phyloP scores from a whole-genome alignment of 2,329 filamentous ascomycete species.

The Fusarium sp. region DNA sequence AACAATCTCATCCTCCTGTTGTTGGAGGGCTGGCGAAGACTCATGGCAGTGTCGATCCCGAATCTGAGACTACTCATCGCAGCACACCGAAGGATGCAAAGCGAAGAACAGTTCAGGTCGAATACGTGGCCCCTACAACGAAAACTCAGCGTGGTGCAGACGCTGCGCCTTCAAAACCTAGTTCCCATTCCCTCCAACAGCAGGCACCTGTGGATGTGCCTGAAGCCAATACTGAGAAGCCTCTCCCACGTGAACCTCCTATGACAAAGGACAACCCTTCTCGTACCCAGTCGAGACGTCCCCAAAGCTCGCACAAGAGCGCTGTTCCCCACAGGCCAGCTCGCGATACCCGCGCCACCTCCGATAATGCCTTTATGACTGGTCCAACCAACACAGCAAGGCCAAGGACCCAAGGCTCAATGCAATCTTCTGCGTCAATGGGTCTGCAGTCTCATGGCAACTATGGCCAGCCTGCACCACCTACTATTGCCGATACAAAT shows the following conservation, averaged over 20 bases:
- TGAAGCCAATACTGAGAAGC: slow-evolving; percentile 62
- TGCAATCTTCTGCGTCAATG: slow-evolving; percentile 76
- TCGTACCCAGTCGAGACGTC: slow-evolving; percentile 56
- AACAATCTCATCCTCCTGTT: slow-evolving; percentile 59
- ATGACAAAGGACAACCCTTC: slow-evolving; percentile 57
- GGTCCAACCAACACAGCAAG: slow-evolving; percentile 61
- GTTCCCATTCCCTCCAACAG: slow-evolving; percentile 50
- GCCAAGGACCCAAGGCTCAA: slow-evolving; percentile 85
- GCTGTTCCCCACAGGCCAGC: slow-evolving; percentile 41
- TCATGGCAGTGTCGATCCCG: slow-evolving; percentile 78
- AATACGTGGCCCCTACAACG: slow-evolving; percentile 93
- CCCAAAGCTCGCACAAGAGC: slow-evolving; percentile 61
- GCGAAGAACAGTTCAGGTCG: slow-evolving; percentile 93
- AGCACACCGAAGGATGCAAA: slow-evolving; percentile 86
- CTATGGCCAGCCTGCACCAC: slow-evolving; percentile 89
- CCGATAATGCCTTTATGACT: slow-evolving; percentile 59
- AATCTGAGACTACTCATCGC: slow-evolving; percentile 67
- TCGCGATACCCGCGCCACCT: slow-evolving; percentile 53
- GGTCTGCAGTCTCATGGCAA: slow-evolving; percentile 71
- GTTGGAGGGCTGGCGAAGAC: slow-evolving; percentile 77
- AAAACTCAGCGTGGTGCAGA: slow-evolving; percentile 79
- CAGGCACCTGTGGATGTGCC: slow-evolving; percentile 58
- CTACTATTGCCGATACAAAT: slow-evolving; percentile 88
- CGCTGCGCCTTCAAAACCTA: slow-evolving; percentile 40
- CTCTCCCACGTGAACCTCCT: slow-evolving; percentile 69